Evolutionary conservation across 352 stramenopile species (phyloP), one percentile per base, ranked within the genome.

Genomic region (Phytophthora boehmeriae): DNA sequence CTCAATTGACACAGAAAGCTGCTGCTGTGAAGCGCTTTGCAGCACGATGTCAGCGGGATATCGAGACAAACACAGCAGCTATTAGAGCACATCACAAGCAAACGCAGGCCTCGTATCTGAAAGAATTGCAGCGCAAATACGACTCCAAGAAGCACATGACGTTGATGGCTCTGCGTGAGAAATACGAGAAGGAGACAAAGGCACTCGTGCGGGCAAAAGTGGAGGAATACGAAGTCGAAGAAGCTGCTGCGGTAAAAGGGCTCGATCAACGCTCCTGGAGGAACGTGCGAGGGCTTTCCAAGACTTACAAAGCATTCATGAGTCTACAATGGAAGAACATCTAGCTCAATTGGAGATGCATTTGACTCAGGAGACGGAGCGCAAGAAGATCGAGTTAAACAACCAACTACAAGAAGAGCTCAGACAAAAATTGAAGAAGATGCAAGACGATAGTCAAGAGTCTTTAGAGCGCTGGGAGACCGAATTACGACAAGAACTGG

Each of bases 51-150:
- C 72, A 79, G 30, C 63, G 56, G 4, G 72, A 90, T 23, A 76
- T 82, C 30, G 61, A 80, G 45, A 54, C 35, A 1, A 78, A 73
- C 20, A 71, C 55, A 4, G 51, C 41, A 0, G 55, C 54, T 10
- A 65, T 84, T 5, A 42, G 60, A 6, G 32, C 71, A 22, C 76
- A 88, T 35, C 69, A 86, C 16, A 48, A 68, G 2, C 39, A 64
- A 25, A 68, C 66, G 38, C 76, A 84, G 45, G 27, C 25, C 0
- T 11, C 48, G 9, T 80, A 83, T 27, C 44, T 90, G 35, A 71
- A 78, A 46, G 78, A 90, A 19, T 60, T 90, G 27, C 71, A 81
- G 54, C 78, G 76, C 41, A 85, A 86, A 55, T 90, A 81, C 34
- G 74, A 86, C 38, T 88, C 78, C 6, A 87, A 83, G 52, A 85